Evolutionary conservation across 2,329 filamentous ascomycete species (phyloP), one percentile per base, ranked within the genome.

Genomic region (Epichloe sylvatica): DNA sequence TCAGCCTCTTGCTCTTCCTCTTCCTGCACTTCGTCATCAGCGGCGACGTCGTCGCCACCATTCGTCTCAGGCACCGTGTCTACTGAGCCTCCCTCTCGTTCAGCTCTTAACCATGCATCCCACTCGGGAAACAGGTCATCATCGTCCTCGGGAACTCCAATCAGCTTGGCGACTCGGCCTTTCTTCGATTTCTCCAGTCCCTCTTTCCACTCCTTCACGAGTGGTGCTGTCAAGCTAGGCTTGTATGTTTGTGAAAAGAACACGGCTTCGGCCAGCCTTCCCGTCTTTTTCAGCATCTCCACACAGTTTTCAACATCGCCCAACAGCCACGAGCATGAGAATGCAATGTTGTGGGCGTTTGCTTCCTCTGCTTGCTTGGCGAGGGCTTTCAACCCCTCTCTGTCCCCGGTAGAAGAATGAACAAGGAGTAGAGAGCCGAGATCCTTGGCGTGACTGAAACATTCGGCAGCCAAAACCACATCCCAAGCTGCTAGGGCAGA

Each of bases 211-310:
- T 78, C 69, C 52, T 74, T 73, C 5, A 86, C 88, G 1, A 89
- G 74, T 1, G 73, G 76, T 1, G 75, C 70, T 13, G 87, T 79
- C 30, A 82, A 66, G 54, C 84, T 90, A 0, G 92, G 92, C 71
- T 90, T 92, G 69, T 97, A 98, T 3, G 91, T 98, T 68, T 97
- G 91, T 4, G 88, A 81, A 64, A 97, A 94, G 30, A 98, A 74
- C 0, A 89, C 89, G 0, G 92, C 86, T 68, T 98, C 92, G 0
- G 90, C 83, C 36, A 82, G 70, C 43, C 92, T 78, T 56, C 83
- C 83, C 0, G 91, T 96, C 65, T 83, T 81, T 45, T 80, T 74
- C 11, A 98, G 77, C 6, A 94, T 76, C 50, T 88, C 80, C 21
- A 91, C 80, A 62, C 90, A 96, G 19, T 77, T 84, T 30, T 87